These are phyloP conservation scores for Akebia trifoliata DNA, from an alignment of 164 flowering plant genomes.

Conservation along the genomic window DNA sequence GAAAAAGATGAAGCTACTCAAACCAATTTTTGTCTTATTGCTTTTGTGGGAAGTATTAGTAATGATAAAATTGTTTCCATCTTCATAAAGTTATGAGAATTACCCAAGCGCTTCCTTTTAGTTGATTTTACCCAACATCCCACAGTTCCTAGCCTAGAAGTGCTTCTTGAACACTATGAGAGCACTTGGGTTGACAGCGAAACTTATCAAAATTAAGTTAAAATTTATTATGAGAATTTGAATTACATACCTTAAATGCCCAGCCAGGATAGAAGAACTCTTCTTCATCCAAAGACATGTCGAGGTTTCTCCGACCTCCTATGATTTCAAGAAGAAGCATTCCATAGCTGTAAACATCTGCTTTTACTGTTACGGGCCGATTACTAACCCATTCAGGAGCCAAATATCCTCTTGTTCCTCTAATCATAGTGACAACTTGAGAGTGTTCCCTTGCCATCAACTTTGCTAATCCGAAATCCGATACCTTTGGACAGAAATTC, in stretches of 20 bases:
- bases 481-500: slow-evolving; percentile 73
- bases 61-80: no score
- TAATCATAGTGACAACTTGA: slow-evolving; percentile 76
- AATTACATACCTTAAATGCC: slow-evolving; percentile 64
- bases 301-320: slow-evolving; percentile 86
- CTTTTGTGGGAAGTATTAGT: no score
- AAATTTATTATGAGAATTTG: no score
- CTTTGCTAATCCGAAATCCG: slow-evolving; percentile 91
- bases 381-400: slow-evolving; percentile 93
- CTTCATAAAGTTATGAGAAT: no score
- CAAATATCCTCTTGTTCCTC: slow-evolving; percentile 89
- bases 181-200: no score
- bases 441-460: slow-evolving; percentile 85
- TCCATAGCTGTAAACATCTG: slow-evolving; percentile 89
- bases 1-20: no score
- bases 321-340: slow-evolving; percentile 88
- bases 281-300: slow-evolving; percentile 65
- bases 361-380: slow-evolving; percentile 83
- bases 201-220: no score
- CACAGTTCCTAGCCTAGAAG: no score
- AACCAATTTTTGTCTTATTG: no score
- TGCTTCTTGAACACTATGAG: no score
- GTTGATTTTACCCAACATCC: no score
- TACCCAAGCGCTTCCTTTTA: no score
- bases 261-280: slow-evolving; percentile 85